These are phyloP conservation scores for Pleurotus tuber-regium DNA, from an alignment of 768 basidiomycete species.

Conservation along the genomic window DNA sequence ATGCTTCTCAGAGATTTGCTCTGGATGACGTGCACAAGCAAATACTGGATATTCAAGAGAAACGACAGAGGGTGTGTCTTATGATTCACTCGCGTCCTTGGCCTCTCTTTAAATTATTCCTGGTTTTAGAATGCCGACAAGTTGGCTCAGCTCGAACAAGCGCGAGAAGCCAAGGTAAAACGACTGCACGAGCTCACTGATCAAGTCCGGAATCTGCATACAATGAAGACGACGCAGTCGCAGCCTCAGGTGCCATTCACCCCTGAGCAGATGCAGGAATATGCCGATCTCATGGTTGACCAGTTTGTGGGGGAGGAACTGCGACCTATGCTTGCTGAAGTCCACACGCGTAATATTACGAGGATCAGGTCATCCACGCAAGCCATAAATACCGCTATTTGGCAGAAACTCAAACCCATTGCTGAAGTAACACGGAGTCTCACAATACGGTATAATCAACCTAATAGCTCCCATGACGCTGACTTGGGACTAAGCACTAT, in stretches of 20 bases:
- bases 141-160: neutral
- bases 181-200: neutral
- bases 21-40: neutral
- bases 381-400: neutral
- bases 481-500: neutral
- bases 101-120: too few relatives aligned
- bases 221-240: neutral
- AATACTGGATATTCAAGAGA: neutral
- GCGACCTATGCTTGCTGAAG: neutral
- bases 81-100: too few relatives aligned
- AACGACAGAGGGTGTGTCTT: neutral
- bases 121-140: neutral
- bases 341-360: neutral
- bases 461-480: neutral
- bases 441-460: neutral
- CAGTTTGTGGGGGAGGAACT: neutral
- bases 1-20: neutral
- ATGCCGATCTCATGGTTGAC: slow-evolving; percentile 1
- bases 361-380: neutral
- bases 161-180: neutral
- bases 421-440: neutral
- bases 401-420: neutral
- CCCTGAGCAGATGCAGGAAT: neutral
- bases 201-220: slow-evolving; percentile 1
- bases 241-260: neutral